Base-by-base conservation (phyloP, 495 filamentous ascomycete species). In the Pseudoneurospora amorphoporcata region DNA sequence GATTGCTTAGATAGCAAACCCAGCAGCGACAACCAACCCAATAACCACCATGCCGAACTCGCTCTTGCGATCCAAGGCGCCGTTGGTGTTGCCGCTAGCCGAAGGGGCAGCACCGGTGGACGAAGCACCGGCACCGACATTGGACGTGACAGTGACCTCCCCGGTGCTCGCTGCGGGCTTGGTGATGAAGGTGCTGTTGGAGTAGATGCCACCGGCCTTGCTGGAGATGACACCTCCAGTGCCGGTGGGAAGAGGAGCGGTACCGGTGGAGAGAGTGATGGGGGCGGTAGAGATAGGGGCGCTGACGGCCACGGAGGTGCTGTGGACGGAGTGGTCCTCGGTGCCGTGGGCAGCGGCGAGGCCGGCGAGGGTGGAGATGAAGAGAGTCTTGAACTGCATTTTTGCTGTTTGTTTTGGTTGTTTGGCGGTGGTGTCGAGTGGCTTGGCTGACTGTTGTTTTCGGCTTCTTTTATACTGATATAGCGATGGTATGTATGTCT, bases 281-380 rank as follows among this genome's bases (percentile, higher is more conserved):
- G 69, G 39, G 23, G 39, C 23, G 29, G 69, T 70, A 17, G 69
- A 70, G 29, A 65, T 7, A 70, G 37, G 19, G 41, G 85, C 72
- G 87, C 86, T 23, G 85, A 83, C 40, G 87, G 87, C 69, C 81
- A 39, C 70, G 23, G 39, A 39, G 17, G 70, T 53, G 23, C 70
- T 72, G 39, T 70, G 69, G 12, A 23, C 58, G 8, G 68, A 41
- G 42, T 32, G 45, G 12, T 32, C 19, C 14, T 69, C 70, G 8
- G 32, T 69, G 61, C 43, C 61, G 9, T 71, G 69, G 39, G 73
- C 70, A 9, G 75, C 61, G 69, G 76, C 73, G 10, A 76, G 23
- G 74, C 45, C 72, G 35, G 75, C 43, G 58, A 79, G 72, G 70
- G 75, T 72, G 10, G 79, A 73, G 70, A 81, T 42, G 71, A 79